Percentiles rank a stretch among this genome's conserved stretches.
Evolutionary conservation across 768 basidiomycete genomes (phyloP).

Genomic region (Leccinum fibrillosum): DNA sequence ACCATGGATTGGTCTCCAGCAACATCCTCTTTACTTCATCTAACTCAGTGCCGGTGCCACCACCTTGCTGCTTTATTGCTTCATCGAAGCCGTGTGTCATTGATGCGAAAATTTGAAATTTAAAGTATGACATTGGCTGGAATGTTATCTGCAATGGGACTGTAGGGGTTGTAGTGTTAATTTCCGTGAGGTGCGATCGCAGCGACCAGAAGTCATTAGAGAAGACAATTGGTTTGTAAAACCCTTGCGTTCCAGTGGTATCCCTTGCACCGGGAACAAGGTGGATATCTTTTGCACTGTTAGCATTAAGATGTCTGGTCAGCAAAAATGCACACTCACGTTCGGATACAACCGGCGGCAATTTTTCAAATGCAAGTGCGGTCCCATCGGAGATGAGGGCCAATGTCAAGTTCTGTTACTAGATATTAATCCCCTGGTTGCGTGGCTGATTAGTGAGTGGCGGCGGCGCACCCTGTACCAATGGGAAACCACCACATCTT

Average conservation of each 20-base stretch:
- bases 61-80: slow-evolving; percentile 73
- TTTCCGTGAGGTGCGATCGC: slow-evolving; percentile 73
- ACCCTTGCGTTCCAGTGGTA: slow-evolving; percentile 58
- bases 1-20: slow-evolving; percentile 83
- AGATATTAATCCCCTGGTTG: slow-evolving; percentile 3
- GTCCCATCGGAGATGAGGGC: slow-evolving; percentile 76
- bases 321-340: slow-evolving; percentile 43
- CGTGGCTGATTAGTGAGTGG: neutral
- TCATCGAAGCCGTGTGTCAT: slow-evolving; percentile 88
- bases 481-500: slow-evolving; percentile 70
- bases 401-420: slow-evolving; percentile 75
- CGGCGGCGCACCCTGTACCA: slow-evolving; percentile 65
- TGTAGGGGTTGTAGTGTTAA: slow-evolving; percentile 77
- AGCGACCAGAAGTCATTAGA: slow-evolving; percentile 96
- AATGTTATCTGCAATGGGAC: slow-evolving; percentile 82
- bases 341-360: slow-evolving; percentile 59
- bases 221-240: slow-evolving; percentile 86
- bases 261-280: slow-evolving; percentile 61
- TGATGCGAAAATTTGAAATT: slow-evolving; percentile 83
- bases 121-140: slow-evolving; percentile 81
- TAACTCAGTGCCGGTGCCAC: slow-evolving; percentile 62
- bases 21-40: slow-evolving; percentile 97
- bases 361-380: slow-evolving; percentile 46
- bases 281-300: slow-evolving; percentile 52
- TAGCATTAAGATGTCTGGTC: slow-evolving; percentile 1